phyloP scores from a whole-genome alignment of 306 rosid species.

The Quercus dentata region DNA sequence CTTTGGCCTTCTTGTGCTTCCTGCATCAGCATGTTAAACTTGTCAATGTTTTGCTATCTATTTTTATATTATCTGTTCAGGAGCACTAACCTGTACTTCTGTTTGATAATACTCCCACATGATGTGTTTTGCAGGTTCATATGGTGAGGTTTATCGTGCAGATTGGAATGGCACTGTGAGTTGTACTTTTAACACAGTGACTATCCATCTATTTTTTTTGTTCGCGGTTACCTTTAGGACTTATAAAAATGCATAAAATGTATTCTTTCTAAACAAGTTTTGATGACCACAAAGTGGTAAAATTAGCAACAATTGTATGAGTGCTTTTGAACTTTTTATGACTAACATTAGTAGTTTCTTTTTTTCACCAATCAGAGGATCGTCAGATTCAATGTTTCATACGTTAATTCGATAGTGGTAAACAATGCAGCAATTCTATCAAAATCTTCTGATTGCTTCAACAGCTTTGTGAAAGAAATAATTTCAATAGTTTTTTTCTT shows the following conservation, averaged over 20 bases:
- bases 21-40: no score
- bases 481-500: neutral
- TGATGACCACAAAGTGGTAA: neutral
- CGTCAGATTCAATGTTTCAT: slow-evolving; percentile 1
- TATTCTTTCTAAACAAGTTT: no score
- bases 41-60: no score
- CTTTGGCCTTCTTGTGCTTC: no score
- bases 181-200: slow-evolving; percentile 10
- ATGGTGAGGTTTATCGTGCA: slow-evolving; percentile 89
- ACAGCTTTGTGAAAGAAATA: slow-evolving; percentile 10
- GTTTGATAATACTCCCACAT: neutral
- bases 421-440: neutral
- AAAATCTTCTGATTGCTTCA: slow-evolving; percentile 3
- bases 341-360: slow-evolving; percentile 11
- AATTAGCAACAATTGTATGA: slow-evolving; percentile 1
- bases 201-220: neutral
- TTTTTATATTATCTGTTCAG: neutral
- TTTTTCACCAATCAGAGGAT: neutral
- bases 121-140: slow-evolving; percentile 47
- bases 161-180: slow-evolving; percentile 97
- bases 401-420: slow-evolving; percentile 5
- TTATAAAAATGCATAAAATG: no score
- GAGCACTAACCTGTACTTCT: neutral
- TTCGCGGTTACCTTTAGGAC: neutral
- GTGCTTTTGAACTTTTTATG: neutral